Percentiles rank a stretch among this genome's conserved stretches.
These are phyloP conservation scores for Oryza rufipogon DNA, from an alignment of 176 grass and related monocot species.

Conservation along the genomic window DNA sequence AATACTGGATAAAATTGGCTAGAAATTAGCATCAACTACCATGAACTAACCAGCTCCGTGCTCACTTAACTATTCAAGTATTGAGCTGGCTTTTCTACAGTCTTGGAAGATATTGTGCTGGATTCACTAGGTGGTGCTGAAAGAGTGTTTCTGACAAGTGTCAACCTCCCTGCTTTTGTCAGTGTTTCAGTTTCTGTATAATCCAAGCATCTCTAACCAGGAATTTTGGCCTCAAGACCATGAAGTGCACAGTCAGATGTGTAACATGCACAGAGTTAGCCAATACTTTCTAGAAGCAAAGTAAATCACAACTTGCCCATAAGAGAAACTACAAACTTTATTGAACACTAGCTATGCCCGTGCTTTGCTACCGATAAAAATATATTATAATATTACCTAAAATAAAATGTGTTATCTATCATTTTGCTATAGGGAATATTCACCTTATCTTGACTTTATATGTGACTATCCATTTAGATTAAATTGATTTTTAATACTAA, in stretches of 20 bases:
- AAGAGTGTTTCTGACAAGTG: slow-evolving; percentile 22
- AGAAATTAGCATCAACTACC: slow-evolving; percentile 31
- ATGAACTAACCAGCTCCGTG: slow-evolving; percentile 18
- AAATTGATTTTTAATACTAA: no score
- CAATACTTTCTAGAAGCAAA: not conserved
- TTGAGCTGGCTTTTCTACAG: slow-evolving; percentile 9
- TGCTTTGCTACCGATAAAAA: no score
- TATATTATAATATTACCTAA: no score
- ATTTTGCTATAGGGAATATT: no score
- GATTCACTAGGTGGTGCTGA: slow-evolving; percentile 2
- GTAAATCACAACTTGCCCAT: not conserved
- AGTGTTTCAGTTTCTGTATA: slow-evolving; percentile 24
- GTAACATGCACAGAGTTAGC: slow-evolving; percentile 2
- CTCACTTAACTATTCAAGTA: slow-evolving; percentile 35
- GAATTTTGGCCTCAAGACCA: not conserved
- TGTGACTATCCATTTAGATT: no score
- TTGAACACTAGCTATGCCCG: not conserved
- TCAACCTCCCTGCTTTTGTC: not conserved
- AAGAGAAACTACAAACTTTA: not conserved
- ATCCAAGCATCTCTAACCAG: slow-evolving; percentile 18
- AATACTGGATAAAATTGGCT: slow-evolving; percentile 8
- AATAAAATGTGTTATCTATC: no score
- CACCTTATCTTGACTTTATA: no score
- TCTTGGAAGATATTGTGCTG: not conserved
- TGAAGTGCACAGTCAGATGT: not conserved